Base-by-base conservation (phyloP, 2,329 filamentous ascomycete genomes). In the Alternaria arborescens region DNA sequence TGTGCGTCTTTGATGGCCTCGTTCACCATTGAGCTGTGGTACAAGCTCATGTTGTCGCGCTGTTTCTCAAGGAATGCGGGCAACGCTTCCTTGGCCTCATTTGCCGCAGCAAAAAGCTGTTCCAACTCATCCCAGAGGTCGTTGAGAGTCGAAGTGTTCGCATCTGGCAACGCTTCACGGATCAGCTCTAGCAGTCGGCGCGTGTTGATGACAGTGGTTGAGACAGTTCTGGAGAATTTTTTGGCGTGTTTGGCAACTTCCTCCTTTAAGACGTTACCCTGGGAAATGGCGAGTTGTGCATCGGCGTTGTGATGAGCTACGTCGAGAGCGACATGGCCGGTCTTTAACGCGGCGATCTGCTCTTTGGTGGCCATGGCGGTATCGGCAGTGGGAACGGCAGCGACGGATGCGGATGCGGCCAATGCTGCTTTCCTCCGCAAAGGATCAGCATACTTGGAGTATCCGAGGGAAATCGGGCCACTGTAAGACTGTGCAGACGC, bases 21-120 rank as follows among this genome's bases (percentile, higher is more conserved):
- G n/a, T 72, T 72, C 52, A 75, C 50, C 50, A 67, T 57, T 1
- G 71, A 65, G 8, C 53, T 60, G 50, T 72, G 69, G 34, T 71
- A 67, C 5, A 76, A 58, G 26, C 62, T 66, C 60, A 72, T 65
- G 51, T 71, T 73, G 28, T 72, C 64, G 16, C 71, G 67, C 55
- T 76, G 74, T 57, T 71, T 72, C 40, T 75, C 65, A 2, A 77
- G 51, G 54, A 72, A 73, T 7, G 28, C 50, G 7, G 73, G 70
- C 7, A 74, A 41, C n/a, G 62, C 64, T 40, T 55, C 38, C 18
- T 71, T 71, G 12, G 69, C 59, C 0, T 65, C 62, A 14, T 64
- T 68, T 22, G 66, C 62, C 14, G 61, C 61, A 10, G 64, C 43
- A 47, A 71, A 70, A 3, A 77, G 62, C 24, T 66, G 52, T 54